phyloP scores from a whole-genome alignment of 2,329 filamentous ascomycete species.

The Monilinia laxa region DNA sequence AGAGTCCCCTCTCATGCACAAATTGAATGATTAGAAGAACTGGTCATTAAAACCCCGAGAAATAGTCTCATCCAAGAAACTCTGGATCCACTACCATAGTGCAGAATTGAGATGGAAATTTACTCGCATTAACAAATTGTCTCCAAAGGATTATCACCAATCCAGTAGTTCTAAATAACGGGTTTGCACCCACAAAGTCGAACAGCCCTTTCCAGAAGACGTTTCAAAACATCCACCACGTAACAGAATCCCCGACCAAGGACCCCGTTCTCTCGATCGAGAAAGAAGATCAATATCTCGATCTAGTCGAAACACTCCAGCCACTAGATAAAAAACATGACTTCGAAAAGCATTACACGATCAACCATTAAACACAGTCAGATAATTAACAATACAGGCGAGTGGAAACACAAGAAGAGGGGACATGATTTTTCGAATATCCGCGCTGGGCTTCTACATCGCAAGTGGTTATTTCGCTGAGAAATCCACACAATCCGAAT shows the following conservation, averaged over 20 bases:
- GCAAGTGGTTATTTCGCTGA: conserved; percentile 43
- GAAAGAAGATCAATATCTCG: conserved; percentile 39
- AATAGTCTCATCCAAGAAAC: too few species aligned
- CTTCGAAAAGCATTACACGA: conserved; percentile 38
- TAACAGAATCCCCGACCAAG: conserved; percentile 39
- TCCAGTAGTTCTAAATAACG: conserved; percentile 13
- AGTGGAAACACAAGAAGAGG: conserved; percentile 52
- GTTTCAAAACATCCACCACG: conserved; percentile 38
- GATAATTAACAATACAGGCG: conserved; percentile 51
- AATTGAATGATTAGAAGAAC: too few species aligned
- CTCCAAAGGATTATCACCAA: conserved; percentile 35
- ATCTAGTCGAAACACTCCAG: conserved; percentile 42
- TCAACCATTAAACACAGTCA: conserved; percentile 49
- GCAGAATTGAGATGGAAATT: neutral
- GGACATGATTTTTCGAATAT: conserved; percentile 46
- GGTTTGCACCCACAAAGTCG: conserved; percentile 32
- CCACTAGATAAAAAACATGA: conserved; percentile 42
- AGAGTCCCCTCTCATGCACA: too few species aligned
- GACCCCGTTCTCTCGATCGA: conserved; percentile 42
- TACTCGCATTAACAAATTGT: conserved; percentile 39
- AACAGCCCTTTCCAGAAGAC: conserved; percentile 39
- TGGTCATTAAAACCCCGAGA: too few species aligned
- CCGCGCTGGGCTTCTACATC: conserved; percentile 45
- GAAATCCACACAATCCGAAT: conserved; percentile 50
- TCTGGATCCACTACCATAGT: too few species aligned